Base-by-base conservation (phyloP, 345 rosid genomes). In the Gossypium longicalyx region DNA sequence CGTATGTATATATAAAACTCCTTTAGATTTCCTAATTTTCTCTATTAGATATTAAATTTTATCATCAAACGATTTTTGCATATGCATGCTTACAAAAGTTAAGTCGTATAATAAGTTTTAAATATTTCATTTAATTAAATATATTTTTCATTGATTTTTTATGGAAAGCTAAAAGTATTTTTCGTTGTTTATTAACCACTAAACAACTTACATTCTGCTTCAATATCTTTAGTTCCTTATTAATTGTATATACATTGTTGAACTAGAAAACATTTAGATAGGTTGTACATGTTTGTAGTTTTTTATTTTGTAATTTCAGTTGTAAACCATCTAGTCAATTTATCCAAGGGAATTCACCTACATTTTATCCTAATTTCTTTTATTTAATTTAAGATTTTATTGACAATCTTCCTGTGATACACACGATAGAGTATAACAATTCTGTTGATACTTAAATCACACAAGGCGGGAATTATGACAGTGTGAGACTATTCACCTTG, bases 1-100 rank as follows among this genome's bases (percentile, higher is more conserved):
- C 3, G 12, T 47, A 2, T 47, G 13, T 47, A 12, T 12, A 47
- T 47, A 47, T 47, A 47, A 10, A 16, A 47, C 49, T 15, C 71
- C 64, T 67, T 72, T 76, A 85, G 87, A 85, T 85, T 85, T 44
- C 83, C 84, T 54, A 34, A 34, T 5, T 34, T 34, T 34, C 7
- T 56, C 1, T 20, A 56, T 20, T 19, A 56, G 2, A 9, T 4
- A 53, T 79, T 82, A 85, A 82, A 78, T 48, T 19, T n/a, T 19
- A 19, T n/a, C 20, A 29, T n/a, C 47, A 27, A 43, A 16, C 12
- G 4, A 2, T 47, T 10, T 2, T 47, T 34, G 51, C 13, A 34
- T 47, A 47, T 12, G 12, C 53, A 74, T 59, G 10, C 8, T 43
- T 44, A 44, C 16, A 25, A 47, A 38, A 12, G 3, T 75, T 19